These are phyloP conservation scores for Tuber aestivum DNA, from an alignment of 495 filamentous ascomycete genomes.

Conservation along the genomic window DNA sequence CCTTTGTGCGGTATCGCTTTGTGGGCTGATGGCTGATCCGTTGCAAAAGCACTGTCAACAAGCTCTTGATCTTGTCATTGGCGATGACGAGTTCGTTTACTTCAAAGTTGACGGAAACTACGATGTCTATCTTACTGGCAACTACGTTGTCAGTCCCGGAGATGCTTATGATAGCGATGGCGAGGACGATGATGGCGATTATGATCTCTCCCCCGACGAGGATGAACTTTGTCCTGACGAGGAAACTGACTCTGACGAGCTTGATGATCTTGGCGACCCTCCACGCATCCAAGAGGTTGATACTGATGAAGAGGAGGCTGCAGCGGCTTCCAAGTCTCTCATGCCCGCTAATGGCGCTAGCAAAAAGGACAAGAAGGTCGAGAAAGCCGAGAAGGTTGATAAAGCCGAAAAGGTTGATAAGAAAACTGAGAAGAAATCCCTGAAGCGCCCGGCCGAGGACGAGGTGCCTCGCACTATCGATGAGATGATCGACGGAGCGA, in stretches of 20 bases:
- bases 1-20: background rate
- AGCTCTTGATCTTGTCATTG: conserved; percentile 82
- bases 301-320: conserved; percentile 71
- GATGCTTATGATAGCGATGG: conserved; percentile 55
- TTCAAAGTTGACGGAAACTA: conserved; percentile 90
- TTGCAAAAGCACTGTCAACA: conserved; percentile 77
- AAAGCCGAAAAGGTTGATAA: conserved; percentile 64
- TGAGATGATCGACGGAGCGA: conserved; percentile 32
- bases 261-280: conserved; percentile 70
- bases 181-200: conserved; percentile 62
- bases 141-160: conserved; percentile 69
- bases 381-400: conserved; percentile 46
- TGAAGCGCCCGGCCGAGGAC: conserved; percentile 49
- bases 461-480: conserved; percentile 32
- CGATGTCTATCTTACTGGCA: conserved; percentile 84
- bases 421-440: conserved; percentile 53
- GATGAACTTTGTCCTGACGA: conserved; percentile 60
- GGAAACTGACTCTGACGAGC: conserved; percentile 75
- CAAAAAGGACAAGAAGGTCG: conserved; percentile 83
- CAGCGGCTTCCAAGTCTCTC: conserved; percentile 45
- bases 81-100: conserved; percentile 77
- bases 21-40: conserved; percentile 41
- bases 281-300: conserved; percentile 73
- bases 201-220: conserved; percentile 74
- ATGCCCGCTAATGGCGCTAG: conserved; percentile 52